A percentile compares a stretch with the other conserved stretches of the same genome.
Evolutionary conservation across 768 basidiomycete genomes (phyloP).

Genomic region (Boletus rex-veris): DNA sequence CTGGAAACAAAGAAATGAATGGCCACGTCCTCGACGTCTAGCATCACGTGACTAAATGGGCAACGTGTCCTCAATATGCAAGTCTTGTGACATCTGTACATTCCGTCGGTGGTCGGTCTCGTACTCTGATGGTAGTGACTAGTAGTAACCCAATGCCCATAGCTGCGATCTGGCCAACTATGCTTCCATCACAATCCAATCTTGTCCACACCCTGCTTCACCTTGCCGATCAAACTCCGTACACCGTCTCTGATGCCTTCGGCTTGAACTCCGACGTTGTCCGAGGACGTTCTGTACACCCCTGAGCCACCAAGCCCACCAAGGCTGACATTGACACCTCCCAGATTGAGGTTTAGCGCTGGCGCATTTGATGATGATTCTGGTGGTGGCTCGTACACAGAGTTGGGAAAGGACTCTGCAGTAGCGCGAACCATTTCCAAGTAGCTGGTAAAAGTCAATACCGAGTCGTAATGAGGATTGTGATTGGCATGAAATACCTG

Average conservation of each 20-base stretch:
- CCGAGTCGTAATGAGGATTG: not conserved
- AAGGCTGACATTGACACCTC: conserved; percentile 89
- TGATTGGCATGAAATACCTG: conserved; percentile 48
- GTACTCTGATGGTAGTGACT: not conserved
- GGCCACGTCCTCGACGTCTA: not conserved
- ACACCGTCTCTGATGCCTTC: conserved; percentile 91
- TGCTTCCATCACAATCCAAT: conserved; percentile 34
- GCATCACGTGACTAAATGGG: conserved; percentile 23
- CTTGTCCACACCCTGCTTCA: conserved; percentile 79
- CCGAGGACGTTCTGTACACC: conserved; percentile 78
- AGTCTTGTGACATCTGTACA: not conserved
- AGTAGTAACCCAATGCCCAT: not conserved
- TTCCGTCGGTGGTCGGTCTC: not conserved
- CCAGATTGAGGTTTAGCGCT: conserved; percentile 86
- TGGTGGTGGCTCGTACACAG: conserved; percentile 72
- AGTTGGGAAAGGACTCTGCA: conserved; percentile 54
- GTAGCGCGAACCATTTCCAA: conserved; percentile 84
- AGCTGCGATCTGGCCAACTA: not conserved
- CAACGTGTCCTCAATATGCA: conserved; percentile 24
- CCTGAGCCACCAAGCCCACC: conserved; percentile 83
- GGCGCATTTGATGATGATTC: conserved; percentile 73
- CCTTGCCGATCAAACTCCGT: conserved; percentile 81
- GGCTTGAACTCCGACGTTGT: conserved; percentile 70
- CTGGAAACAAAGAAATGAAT: not conserved
- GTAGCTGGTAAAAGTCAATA: conserved; percentile 50